Evolutionary conservation across 2,329 filamentous ascomycete genomes (phyloP).

Genomic region (Trichoderma simmonsii): DNA sequence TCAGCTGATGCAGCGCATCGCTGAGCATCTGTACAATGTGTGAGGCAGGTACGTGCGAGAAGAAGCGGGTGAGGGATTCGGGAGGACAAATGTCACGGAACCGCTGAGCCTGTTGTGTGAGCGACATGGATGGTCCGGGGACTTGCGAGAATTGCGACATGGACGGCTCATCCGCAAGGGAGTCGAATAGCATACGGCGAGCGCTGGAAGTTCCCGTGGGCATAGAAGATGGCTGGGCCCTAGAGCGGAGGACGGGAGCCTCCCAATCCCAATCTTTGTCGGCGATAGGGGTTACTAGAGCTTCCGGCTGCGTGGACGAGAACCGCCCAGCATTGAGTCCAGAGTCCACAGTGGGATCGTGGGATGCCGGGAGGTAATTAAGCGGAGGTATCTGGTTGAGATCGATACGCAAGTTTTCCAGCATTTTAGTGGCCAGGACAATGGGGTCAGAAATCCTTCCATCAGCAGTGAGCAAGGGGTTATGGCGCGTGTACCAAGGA

Average conservation of each 20-base stretch:
- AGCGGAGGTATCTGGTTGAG: constrained; percentile 65
- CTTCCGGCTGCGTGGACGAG: constrained; percentile 83
- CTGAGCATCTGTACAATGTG: constrained; percentile 76
- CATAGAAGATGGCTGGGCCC: constrained; percentile 40
- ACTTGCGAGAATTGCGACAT: constrained; percentile 80
- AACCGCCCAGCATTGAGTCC: constrained; percentile 48
- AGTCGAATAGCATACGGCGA: constrained; percentile 50
- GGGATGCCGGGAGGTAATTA: constrained; percentile 29
- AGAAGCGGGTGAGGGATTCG: constrained; percentile 86
- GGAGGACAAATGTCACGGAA: constrained; percentile 91
- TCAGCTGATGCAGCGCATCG: constrained; percentile 79
- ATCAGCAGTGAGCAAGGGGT: constrained; percentile 69
- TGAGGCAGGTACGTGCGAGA: constrained; percentile 72
- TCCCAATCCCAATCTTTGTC: constrained; percentile 88
- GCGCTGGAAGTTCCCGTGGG: constrained; percentile 32
- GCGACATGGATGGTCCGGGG: constrained; percentile 73
- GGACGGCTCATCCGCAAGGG: constrained; percentile 80
- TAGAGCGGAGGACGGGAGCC: constrained; percentile 59
- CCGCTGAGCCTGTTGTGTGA: constrained; percentile 83
- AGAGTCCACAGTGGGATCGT: constrained; percentile 70
- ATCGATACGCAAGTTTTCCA: constrained; percentile 86
- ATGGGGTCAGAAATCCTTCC: constrained; percentile 77
- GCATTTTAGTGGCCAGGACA: constrained; percentile 88
- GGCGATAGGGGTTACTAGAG: constrained; percentile 60
- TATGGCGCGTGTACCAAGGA: constrained; percentile 88